A percentile compares a stretch with the other conserved stretches of the same genome.
Conservation (phyloP, 139 green algal species). For the Micractinium conductrix region DNA sequence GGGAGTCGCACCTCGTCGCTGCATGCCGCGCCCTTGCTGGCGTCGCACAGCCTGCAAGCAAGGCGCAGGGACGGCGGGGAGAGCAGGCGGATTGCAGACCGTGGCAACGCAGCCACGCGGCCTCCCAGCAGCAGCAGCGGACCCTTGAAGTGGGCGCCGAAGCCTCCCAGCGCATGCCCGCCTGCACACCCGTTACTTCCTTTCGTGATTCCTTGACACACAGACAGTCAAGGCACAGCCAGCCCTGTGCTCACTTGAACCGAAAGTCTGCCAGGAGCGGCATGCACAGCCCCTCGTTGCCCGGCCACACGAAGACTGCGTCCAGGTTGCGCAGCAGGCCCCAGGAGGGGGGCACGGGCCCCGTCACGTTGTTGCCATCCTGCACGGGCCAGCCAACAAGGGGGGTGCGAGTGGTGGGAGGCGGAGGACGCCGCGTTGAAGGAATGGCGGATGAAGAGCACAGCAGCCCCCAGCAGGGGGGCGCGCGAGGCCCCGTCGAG, state of each 20-base stretch:
- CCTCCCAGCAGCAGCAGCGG: neutral
- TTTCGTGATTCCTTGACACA: too few species aligned
- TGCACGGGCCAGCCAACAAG: too few species aligned
- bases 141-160: too few species aligned
- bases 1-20: neutral
- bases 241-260: conserved; percentile 7
- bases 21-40: neutral
- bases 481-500: too few species aligned
- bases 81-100: neutral
- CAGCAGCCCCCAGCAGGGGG: too few species aligned
- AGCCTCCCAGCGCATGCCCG: too few species aligned
- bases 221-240: too few species aligned
- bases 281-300: conserved; percentile 33
- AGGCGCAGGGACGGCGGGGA: neutral
- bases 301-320: conserved; percentile 10
- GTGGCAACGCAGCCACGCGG: neutral
- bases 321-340: neutral
- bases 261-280: neutral
- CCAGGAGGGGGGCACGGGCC: conserved; percentile 20
- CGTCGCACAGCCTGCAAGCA: conserved; percentile 2
- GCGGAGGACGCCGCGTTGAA: too few species aligned
- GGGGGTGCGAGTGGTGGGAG: too few species aligned
- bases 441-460: too few species aligned
- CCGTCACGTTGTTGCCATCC: conserved; percentile 24
- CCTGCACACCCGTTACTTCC: too few species aligned